Conservation (phyloP, 2,329 filamentous ascomycete species). For the Biscogniauxia sp. region DNA sequence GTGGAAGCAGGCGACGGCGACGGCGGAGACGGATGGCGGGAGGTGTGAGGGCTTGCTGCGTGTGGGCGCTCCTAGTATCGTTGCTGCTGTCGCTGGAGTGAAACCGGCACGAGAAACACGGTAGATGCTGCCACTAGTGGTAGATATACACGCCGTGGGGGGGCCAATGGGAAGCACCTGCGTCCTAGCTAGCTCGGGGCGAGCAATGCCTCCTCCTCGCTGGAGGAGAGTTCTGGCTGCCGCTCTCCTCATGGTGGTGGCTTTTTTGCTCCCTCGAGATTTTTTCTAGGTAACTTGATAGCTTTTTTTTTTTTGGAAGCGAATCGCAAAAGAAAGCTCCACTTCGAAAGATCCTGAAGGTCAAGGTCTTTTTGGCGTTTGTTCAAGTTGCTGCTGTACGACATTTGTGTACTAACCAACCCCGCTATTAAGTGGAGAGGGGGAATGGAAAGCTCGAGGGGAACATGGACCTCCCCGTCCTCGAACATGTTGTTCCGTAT, state of each 20-base stretch:
- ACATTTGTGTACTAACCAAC: too few species aligned
- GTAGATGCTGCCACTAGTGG: constrained; percentile 9
- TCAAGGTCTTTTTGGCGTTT: too few species aligned
- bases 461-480: too few species aligned
- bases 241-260: constrained; percentile 19
- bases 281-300: background rate
- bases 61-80: background rate
- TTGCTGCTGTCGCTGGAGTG: constrained; percentile 3
- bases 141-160: background rate
- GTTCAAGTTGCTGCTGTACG: too few species aligned
- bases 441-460: too few species aligned
- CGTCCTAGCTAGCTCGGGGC: constrained; percentile 14
- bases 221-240: constrained; percentile 19
- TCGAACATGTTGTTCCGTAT: too few species aligned
- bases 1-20: constrained; percentile 10
- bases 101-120: constrained; percentile 12
- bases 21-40: background rate
- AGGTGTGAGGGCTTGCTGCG: background rate
- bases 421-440: too few species aligned
- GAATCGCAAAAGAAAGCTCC: background rate
- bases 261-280: background rate
- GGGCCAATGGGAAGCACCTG: constrained; percentile 20
- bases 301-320: constrained; percentile 2
- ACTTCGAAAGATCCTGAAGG: too few species aligned
- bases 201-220: constrained; percentile 9